A percentile compares a stretch with the other conserved stretches of the same genome.
These are phyloP conservation scores for Soucietia sequanensis DNA, from an alignment of 805 yeast genomes.

Conservation along the genomic window DNA sequence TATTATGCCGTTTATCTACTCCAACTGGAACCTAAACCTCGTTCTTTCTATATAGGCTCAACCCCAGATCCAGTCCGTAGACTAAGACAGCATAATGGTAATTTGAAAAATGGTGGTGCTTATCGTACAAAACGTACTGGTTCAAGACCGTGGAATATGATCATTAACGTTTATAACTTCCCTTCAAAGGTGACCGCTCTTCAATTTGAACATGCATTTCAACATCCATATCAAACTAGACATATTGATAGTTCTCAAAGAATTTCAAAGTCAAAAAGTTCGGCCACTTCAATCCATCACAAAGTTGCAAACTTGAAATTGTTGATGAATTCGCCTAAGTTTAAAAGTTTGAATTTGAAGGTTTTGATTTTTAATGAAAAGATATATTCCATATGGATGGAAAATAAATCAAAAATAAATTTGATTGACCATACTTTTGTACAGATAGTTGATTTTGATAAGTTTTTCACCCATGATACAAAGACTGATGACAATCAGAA, in stretches of 20 bases:
- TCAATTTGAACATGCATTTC: slow-evolving; percentile 84
- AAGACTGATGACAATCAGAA: slow-evolving; percentile 8
- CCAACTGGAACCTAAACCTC: slow-evolving; percentile 55
- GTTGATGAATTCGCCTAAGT: slow-evolving; percentile 43
- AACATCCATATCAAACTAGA: slow-evolving; percentile 65
- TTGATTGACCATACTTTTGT: slow-evolving; percentile 14
- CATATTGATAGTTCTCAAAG: slow-evolving; percentile 47
- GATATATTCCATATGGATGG: slow-evolving; percentile 31
- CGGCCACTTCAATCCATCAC: slow-evolving; percentile 43
- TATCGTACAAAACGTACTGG: slow-evolving; percentile 56
- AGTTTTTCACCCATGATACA: slow-evolving; percentile 2
- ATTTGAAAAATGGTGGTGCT: slow-evolving; percentile 63
- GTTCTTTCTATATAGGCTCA: slow-evolving; percentile 74
- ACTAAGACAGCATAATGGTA: slow-evolving; percentile 79
- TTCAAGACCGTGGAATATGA: slow-evolving; percentile 74
- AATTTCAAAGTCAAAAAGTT: slow-evolving; percentile 32
- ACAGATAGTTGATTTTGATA: slow-evolving; percentile 9
- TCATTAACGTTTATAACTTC: slow-evolving; percentile 64
- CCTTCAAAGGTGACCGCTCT: slow-evolving; percentile 68
- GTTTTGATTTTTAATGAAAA: slow-evolving; percentile 44
- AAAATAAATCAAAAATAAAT: slow-evolving; percentile 26
- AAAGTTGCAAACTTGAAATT: slow-evolving; percentile 48
- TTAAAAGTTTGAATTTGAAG: slow-evolving; percentile 43
- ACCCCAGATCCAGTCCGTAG: slow-evolving; percentile 72
- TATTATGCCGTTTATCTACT: slow-evolving; percentile 74